Conservation (phyloP, 2,329 filamentous ascomycete species). For the Alternaria incomplexa region DNA sequence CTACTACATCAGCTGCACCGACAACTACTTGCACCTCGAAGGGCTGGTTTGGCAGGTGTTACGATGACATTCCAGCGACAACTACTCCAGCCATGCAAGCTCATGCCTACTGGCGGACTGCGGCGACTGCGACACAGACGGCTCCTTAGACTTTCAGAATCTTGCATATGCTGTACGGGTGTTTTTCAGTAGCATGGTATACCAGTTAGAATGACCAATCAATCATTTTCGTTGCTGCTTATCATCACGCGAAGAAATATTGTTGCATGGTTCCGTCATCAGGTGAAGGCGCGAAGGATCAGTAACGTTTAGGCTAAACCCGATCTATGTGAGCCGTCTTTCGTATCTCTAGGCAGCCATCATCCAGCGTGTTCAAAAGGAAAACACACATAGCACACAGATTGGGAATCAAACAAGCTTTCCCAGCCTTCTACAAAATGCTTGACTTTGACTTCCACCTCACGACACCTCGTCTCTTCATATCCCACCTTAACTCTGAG, state of each 20-base stretch:
- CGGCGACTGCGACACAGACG: conserved; percentile 34
- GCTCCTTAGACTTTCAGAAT: background rate
- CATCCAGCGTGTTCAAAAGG: background rate
- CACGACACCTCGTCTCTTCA: conserved; percentile 57
- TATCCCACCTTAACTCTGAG: conserved; percentile 23
- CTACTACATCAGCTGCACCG: conserved; percentile 26
- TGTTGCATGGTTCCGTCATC: background rate
- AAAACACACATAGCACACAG: background rate
- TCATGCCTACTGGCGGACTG: conserved; percentile 32
- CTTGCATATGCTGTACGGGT: background rate
- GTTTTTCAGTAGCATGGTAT: background rate
- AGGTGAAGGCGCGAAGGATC: background rate
- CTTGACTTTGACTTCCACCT: conserved; percentile 70
- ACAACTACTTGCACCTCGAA: conserved; percentile 42
- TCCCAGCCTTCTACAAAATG: conserved; percentile 12
- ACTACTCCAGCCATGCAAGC: conserved; percentile 36
- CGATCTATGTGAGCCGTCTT: background rate
- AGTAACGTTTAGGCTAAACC: background rate
- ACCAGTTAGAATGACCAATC: background rate
- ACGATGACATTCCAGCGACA: conserved; percentile 31
- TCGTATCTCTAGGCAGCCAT: background rate
- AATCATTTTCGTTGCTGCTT: background rate
- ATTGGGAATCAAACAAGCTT: background rate
- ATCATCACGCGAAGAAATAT: background rate
- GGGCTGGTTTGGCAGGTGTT: conserved; percentile 46